Evolutionary conservation across 148 eudicot genomes (phyloP).

Genomic region (Rhododendron williamsianum): DNA sequence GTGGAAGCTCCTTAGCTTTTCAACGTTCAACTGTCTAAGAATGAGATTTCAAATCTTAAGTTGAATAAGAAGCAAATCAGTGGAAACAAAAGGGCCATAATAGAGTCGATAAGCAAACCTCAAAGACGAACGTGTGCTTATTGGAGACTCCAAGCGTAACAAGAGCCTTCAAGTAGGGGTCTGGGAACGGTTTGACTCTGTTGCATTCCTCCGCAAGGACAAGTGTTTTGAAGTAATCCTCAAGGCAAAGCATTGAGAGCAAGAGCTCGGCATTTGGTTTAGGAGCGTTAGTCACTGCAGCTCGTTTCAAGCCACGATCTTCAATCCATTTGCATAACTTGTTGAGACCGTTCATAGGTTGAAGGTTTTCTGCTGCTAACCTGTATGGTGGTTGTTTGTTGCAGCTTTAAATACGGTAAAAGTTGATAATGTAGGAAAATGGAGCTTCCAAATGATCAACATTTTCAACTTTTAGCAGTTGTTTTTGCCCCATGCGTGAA

Average conservation of each 20-base stretch:
- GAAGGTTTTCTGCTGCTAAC: conserved; percentile 58
- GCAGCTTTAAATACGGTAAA: not conserved
- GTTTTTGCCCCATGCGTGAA: not conserved
- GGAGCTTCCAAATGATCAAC: not conserved
- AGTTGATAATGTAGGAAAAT: not conserved
- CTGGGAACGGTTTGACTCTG: conserved; percentile 84
- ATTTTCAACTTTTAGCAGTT: not conserved
- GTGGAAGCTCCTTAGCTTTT: not conserved
- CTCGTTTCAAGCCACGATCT: conserved; percentile 85
- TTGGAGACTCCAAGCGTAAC: not conserved
- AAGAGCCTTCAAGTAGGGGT: conserved; percentile 78
- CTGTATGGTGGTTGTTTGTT: conserved; percentile 22
- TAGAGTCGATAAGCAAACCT: not conserved
- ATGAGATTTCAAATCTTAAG: not conserved
- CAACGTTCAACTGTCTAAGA: not conserved
- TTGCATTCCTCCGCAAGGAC: conserved; percentile 78
- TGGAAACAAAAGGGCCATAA: not conserved
- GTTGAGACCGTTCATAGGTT: conserved; percentile 62
- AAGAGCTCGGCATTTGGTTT: conserved; percentile 75
- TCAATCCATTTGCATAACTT: conserved; percentile 74
- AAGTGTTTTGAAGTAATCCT: conserved; percentile 65
- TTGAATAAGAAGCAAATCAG: not conserved
- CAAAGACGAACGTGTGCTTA: not conserved
- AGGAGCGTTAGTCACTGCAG: conserved; percentile 96
- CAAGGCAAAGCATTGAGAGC: conserved; percentile 64